phyloP scores from a whole-genome alignment of 805 yeast genomes.

The Candida quercuum region DNA sequence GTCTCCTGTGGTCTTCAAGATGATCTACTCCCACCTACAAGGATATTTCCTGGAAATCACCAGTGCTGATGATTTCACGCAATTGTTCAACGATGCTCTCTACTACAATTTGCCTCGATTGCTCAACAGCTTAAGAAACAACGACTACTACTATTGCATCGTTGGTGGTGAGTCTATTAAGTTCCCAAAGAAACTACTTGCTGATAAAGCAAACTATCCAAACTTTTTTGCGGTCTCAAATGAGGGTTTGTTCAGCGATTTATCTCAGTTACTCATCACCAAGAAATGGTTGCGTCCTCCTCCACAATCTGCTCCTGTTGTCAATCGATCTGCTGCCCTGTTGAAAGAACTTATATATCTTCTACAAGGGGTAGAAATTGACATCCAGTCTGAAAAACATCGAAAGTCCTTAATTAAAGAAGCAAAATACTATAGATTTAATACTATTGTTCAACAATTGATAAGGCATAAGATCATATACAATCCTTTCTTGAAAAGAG shows the following conservation, averaged over 20 bases:
- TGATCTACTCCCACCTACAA: conserved; percentile 67
- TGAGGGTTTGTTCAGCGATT: conserved; percentile 46
- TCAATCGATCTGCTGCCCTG: conserved; percentile 13
- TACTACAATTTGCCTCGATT: conserved; percentile 65
- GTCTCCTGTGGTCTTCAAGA: conserved; percentile 61
- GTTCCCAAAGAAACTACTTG: conserved; percentile 50
- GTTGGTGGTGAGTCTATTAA: conserved; percentile 59
- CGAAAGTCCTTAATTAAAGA: conserved; percentile 58
- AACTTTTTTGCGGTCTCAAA: conserved; percentile 69
- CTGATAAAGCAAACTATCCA: conserved; percentile 63
- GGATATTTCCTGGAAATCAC: conserved; percentile 68
- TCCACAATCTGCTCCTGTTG: conserved; percentile 57
- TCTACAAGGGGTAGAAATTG: conserved; percentile 48
- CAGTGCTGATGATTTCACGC: conserved; percentile 55
- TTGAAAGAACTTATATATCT: conserved; percentile 37
- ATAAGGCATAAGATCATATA: conserved; percentile 42
- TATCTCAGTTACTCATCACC: conserved; percentile 33
- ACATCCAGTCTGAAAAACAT: conserved; percentile 46
- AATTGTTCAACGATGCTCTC: conserved; percentile 62
- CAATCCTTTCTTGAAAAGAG: conserved; percentile 45
- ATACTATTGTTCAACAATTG: conserved; percentile 67
- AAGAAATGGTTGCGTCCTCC: conserved; percentile 68
- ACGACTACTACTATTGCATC: conserved; percentile 47
- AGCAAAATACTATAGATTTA: conserved; percentile 71
- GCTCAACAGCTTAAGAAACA: conserved; percentile 39